Conservation (phyloP, 2,329 filamentous ascomycete genomes). For the Penicillium glabrum region DNA sequence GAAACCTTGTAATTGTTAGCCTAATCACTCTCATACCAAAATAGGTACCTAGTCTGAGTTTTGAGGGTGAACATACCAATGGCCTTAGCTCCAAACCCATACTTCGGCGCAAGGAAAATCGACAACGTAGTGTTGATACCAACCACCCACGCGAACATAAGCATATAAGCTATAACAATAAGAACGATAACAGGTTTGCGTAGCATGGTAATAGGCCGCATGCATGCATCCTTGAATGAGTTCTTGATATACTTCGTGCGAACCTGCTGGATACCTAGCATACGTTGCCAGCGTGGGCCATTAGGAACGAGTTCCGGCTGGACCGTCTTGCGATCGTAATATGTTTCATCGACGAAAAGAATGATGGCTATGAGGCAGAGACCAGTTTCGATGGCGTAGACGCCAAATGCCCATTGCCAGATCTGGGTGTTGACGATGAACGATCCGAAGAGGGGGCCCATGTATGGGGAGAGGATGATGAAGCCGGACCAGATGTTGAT, state of each 20-base stretch:
- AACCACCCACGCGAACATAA: constrained; percentile 44
- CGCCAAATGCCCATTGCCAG: constrained; percentile 39
- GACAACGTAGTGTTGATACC: constrained; percentile 59
- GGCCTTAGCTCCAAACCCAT: constrained; percentile 51
- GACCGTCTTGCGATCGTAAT: constrained; percentile 33
- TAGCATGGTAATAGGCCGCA: constrained; percentile 38
- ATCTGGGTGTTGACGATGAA: constrained; percentile 39
- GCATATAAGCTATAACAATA: constrained; percentile 38
- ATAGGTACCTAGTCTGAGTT: background rate
- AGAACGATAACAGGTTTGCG: constrained; percentile 41
- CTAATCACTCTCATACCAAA: background rate
- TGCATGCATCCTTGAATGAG: constrained; percentile 34
- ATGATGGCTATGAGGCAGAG: constrained; percentile 34
- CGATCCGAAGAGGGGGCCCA: constrained; percentile 34
- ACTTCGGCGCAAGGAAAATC: constrained; percentile 53
- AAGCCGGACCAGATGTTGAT: constrained; percentile 42
- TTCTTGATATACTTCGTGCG: constrained; percentile 27
- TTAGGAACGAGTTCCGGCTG: constrained; percentile 21
- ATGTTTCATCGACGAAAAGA: constrained; percentile 39
- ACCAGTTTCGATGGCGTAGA: constrained; percentile 35
- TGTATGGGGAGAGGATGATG: constrained; percentile 36
- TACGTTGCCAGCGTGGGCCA: constrained; percentile 32
- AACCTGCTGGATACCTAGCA: constrained; percentile 38
- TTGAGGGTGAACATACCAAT: constrained; percentile 43
- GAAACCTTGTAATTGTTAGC: constrained; percentile 30